Evolutionary conservation across 352 stramenopile genomes (phyloP).

Genomic region (Blastocystis sp.): DNA sequence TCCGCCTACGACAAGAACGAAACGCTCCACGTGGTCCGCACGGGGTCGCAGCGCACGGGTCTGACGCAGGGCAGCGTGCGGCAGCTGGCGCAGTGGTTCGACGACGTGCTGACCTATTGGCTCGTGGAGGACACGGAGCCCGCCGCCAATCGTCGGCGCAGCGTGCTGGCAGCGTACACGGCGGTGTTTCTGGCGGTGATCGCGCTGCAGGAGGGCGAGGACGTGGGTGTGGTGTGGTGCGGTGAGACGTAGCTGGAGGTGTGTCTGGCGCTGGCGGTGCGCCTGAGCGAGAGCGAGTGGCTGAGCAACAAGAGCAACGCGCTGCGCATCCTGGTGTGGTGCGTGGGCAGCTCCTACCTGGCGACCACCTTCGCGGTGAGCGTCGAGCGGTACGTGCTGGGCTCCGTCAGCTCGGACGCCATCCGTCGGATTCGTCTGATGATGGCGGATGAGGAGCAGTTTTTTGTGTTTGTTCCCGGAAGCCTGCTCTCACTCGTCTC

Average conservation of each 20-base stretch:
- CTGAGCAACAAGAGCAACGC: slow-evolving; percentile 56
- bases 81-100: slow-evolving; percentile 56
- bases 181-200: slow-evolving; percentile 50
- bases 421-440: slow-evolving; percentile 45
- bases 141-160: not conserved
- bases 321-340: slow-evolving; percentile 54
- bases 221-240: not conserved
- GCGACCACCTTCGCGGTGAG: slow-evolving; percentile 27
- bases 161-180: slow-evolving; percentile 33
- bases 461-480: not conserved
- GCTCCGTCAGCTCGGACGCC: not conserved
- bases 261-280: slow-evolving; percentile 16
- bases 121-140: not conserved
- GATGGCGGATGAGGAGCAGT: slow-evolving; percentile 25
- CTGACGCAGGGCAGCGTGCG: slow-evolving; percentile 15
- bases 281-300: slow-evolving; percentile 44
- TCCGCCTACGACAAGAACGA: slow-evolving; percentile 56
- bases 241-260: slow-evolving; percentile 40
- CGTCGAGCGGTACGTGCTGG: slow-evolving; percentile 22
- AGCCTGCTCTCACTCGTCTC: slow-evolving; percentile 19
- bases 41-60: slow-evolving; percentile 38
- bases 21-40: slow-evolving; percentile 47
- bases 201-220: slow-evolving; percentile 17
- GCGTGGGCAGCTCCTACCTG: slow-evolving; percentile 47
- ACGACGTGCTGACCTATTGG: slow-evolving; percentile 57